Evolutionary conservation across 345 rosid species (phyloP), one percentile per base, ranked within the genome.

Genomic region (Eucalyptus viminalis): DNA sequence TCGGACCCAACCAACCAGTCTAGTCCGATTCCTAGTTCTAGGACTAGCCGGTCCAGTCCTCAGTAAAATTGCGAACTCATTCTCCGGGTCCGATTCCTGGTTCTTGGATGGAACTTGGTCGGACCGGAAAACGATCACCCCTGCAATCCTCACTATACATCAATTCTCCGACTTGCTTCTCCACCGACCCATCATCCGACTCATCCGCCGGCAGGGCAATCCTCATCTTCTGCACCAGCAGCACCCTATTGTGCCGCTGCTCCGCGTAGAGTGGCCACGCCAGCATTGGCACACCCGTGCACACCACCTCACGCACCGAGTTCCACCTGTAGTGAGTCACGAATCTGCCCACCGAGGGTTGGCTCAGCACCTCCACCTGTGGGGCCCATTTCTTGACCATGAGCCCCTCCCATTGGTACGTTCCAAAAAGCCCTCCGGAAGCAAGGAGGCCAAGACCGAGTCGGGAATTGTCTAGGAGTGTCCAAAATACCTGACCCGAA

Each of bases 341-440:
- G 49, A 90, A 92, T 47, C 93, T 90, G 8, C 93, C 90, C 5
- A 88, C 76, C 12, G 93, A 86, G 11, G 8, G 53, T 45, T 90
- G 92, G 69, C n/a, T 69, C 86, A 90, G 86, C 29, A 90, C 89
- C 27, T 67, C 90, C 11, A 58, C 72, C 49, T 92, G 92, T 7
- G 89, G 89, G 25, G 85, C 91, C 92, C 92, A 90, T 12, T 88
- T 14, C 89, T 88, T 89, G 44, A 92, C 88, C 69, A 92, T 90
- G 9, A 88, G 40, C 8, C 93, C 31, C 88, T 92, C 89, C 90
- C 89, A 69, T 62, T 86, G 22, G 93, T 92, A 12, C 92, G 91
- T 43, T 91, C 89, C 89, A 92, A 29, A 67, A 95, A 95, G 6
- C 94, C 96, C 6, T 91, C 90, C 6, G 96, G 94, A 62, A 95